These are phyloP conservation scores for Pistacia integerrima DNA, from an alignment of 345 rosid species.

Conservation along the genomic window DNA sequence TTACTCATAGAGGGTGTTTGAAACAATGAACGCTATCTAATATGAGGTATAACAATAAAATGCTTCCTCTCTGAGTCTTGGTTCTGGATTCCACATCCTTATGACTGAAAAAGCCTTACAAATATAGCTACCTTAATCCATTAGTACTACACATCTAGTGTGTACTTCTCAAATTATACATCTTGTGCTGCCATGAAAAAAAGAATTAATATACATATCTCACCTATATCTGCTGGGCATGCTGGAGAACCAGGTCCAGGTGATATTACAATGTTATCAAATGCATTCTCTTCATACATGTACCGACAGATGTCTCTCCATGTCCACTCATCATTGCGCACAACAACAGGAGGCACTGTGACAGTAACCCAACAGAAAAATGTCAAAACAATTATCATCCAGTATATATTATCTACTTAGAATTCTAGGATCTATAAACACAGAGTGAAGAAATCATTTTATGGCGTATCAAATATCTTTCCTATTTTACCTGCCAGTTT, in stretches of 20 bases:
- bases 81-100: not conserved
- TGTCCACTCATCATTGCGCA: constrained; percentile 78
- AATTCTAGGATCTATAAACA: not conserved
- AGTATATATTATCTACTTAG: not conserved
- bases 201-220: not conserved
- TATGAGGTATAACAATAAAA: not conserved
- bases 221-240: constrained; percentile 84
- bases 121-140: not conserved
- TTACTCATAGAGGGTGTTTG: not conserved
- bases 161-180: not conserved
- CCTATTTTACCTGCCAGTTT: not conserved
- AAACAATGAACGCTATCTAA: not conserved
- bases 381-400: constrained; percentile 11
- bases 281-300: constrained; percentile 68
- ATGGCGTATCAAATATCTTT: not conserved
- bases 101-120: not conserved
- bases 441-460: constrained; percentile 3
- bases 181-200: not conserved
- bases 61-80: not conserved
- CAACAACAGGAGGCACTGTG: constrained; percentile 87
- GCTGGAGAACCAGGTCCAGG: constrained; percentile 98
- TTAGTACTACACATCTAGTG: not conserved
- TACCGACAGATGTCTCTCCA: constrained; percentile 66
- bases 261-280: constrained; percentile 88
- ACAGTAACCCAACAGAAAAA: constrained; percentile 18